Base-by-base conservation (phyloP, 208 protist genomes). In the Acanthamoeba triangularis region DNA sequence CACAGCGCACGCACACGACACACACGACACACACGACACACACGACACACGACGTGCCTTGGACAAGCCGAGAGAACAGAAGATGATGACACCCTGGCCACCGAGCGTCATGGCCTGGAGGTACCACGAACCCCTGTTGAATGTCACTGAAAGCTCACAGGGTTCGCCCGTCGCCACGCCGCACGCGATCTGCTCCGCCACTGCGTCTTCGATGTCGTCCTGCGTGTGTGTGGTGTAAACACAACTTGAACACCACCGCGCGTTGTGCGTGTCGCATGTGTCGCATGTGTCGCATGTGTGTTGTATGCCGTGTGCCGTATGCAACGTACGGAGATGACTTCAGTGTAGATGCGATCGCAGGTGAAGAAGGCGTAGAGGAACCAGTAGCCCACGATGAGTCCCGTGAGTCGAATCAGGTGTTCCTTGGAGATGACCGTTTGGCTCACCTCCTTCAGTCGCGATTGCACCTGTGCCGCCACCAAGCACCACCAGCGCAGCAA, bases 1-100 rank as follows among this genome's bases (percentile, higher is more conserved):
- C 16, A 0, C 28, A 59, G n/a, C 23, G 11, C n/a, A n/a, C 10
- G 72, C 35, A 28, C 23, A 18, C 10, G 20, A 28, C 8, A 23
- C 63, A 10, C 63, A n/a, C 8, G 8, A 0, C 63, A 69, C 63
- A 8, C 63, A 11, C 63, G n/a, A 25, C 63, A 8, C 23, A 25
- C 63, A 69, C 10, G n/a, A 69, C 20, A n/a, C 20, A n/a, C 20
- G 82, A 8, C 61, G 37, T 47, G 28, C 85, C 85, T 91, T 93
- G 87, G 87, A 93, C 10, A 93, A 37, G 30, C 87, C 87, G 14
- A 93, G 59, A 10, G 61, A 76, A 33, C 56, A 78, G 61, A 93
- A 93, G 61, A 93, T 76, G 65, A 93, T 93, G 87, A 93, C n/a
- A 6, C 87, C 87, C 56, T 93, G 87, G n/a, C 87, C 65, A 5